These are phyloP conservation scores for Myotisia sp. DNA, from an alignment of 2,329 filamentous ascomycete genomes.

Conservation along the genomic window DNA sequence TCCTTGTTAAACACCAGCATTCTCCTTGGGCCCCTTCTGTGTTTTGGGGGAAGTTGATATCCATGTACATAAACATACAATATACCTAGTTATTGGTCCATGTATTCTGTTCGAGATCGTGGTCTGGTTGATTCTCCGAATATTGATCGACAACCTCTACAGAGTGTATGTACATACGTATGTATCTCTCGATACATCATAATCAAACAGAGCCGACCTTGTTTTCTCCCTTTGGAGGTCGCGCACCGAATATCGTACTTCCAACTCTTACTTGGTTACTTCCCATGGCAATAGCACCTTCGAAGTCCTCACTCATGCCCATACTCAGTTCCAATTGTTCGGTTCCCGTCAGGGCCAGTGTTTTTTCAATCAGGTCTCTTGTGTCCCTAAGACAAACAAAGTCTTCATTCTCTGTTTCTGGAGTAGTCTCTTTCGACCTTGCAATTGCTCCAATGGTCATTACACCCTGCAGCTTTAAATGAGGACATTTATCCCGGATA, in stretches of 20 bases:
- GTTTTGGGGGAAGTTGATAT: no score
- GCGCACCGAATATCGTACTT: slow-evolving; percentile 80
- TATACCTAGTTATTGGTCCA: no score
- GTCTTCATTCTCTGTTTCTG: slow-evolving; percentile 80
- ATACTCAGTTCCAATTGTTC: slow-evolving; percentile 73
- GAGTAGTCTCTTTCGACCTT: slow-evolving; percentile 56
- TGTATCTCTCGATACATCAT: no score
- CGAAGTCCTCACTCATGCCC: slow-evolving; percentile 97
- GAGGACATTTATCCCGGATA: slow-evolving; percentile 56
- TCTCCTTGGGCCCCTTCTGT: no score
- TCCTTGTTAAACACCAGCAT: no score
- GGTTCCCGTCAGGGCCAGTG: slow-evolving; percentile 38
- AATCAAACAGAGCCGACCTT: no score
- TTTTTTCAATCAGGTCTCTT: slow-evolving; percentile 53
- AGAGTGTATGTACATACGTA: no score
- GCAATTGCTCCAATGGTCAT: slow-evolving; percentile 98
- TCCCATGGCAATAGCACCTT: slow-evolving; percentile 68
- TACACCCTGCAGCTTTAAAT: slow-evolving; percentile 61
- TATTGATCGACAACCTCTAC: no score
- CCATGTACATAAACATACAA: no score
- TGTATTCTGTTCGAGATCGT: no score
- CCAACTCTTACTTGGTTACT: slow-evolving; percentile 84
- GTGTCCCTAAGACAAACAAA: slow-evolving; percentile 57
- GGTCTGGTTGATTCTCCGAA: no score
- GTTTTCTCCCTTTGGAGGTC: slow-evolving; percentile 66